Evolutionary conservation across 2,329 filamentous ascomycete genomes (phyloP), one percentile per base, ranked within the genome.

Genomic region (Aspergillus sp.): DNA sequence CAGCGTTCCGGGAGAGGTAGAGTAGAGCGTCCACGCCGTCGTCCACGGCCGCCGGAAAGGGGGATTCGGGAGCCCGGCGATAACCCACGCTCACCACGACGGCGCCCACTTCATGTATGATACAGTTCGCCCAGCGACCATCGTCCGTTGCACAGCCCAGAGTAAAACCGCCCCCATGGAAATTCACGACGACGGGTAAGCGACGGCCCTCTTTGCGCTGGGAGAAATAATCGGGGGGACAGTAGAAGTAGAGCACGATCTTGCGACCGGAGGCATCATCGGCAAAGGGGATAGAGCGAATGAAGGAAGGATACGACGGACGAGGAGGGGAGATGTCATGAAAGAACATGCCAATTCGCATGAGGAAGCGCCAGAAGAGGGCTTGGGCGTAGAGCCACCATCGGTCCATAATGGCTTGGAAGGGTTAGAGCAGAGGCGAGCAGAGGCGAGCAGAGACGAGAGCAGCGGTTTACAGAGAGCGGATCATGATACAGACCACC

Each of bases 301-400:
- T 72, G 66, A 87, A 87, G 29, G 73, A 66, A 2, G 82, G 81
- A 30, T 68, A 70, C 1, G 81, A 79, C 4, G 83, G 80, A 43
- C 76, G 73, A 5, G 82, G 81, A 38, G 74, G 68, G 1, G 82
- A 77, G 49, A 82, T 67, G 46, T 75, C 77, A 61, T 88, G 83
- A 35, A 87, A 68, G 49, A 77, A 71, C 82, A 86, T 86, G 58
- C 82, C 83, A 47, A 86, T 74, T 48, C 73, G 73, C 77, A 86
- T 85, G 38, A 86, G 71, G 47, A 77, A 73, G 44, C 85, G 76
- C 82, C 82, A 86, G 61, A 82, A 76, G 29, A 74, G 67, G 41
- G 84, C 83, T 61, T 85, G 77, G 44, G 82, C 55, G 46, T 77
- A 75, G 7, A 87, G 74, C 58, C 80, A 75, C 72, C 77, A 79